Evolutionary conservation across 768 basidiomycete species (phyloP).

Genomic region (Dioszegia hungarica): DNA sequence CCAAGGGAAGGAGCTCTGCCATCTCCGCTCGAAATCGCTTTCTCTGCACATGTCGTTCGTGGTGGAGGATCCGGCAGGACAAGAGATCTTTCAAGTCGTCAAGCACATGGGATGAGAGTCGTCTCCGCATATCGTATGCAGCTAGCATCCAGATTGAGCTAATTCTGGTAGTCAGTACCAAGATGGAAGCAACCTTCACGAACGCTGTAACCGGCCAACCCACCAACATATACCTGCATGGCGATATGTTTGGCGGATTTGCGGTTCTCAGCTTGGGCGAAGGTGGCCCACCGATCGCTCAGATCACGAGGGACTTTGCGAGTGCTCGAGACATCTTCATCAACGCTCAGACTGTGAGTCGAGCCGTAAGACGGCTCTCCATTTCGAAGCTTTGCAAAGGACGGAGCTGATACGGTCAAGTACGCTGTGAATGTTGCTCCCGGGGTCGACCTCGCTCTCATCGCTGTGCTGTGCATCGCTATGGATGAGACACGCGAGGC

Average conservation of each 20-base stretch:
- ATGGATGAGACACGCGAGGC: no score
- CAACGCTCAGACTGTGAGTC: slow-evolving; percentile 42
- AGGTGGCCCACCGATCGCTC: slow-evolving; percentile 36
- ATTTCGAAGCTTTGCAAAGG: no score
- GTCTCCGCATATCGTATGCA: no score
- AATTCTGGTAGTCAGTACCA: slow-evolving; percentile 38
- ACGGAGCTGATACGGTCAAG: no score
- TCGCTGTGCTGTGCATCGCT: slow-evolving; percentile 47
- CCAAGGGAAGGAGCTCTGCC: no score
- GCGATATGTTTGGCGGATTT: slow-evolving; percentile 45
- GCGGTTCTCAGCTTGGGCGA: slow-evolving; percentile 33
- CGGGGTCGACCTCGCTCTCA: slow-evolving; percentile 44
- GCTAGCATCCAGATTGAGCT: no score
- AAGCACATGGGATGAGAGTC: no score
- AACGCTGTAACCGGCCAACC: slow-evolving; percentile 34
- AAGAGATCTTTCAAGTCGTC: no score
- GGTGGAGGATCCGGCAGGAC: no score
- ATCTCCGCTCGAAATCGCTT: no score
- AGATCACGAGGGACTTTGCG: slow-evolving; percentile 39
- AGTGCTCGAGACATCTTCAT: slow-evolving; percentile 42
- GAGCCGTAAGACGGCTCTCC: not conserved
- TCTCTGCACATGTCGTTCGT: no score
- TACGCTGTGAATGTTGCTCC: slow-evolving; percentile 13
- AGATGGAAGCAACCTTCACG: slow-evolving; percentile 44
- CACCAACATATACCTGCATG: slow-evolving; percentile 30